phyloP scores from a whole-genome alignment of 495 filamentous ascomycete genomes.

The Hypoxylon fragiforme region DNA sequence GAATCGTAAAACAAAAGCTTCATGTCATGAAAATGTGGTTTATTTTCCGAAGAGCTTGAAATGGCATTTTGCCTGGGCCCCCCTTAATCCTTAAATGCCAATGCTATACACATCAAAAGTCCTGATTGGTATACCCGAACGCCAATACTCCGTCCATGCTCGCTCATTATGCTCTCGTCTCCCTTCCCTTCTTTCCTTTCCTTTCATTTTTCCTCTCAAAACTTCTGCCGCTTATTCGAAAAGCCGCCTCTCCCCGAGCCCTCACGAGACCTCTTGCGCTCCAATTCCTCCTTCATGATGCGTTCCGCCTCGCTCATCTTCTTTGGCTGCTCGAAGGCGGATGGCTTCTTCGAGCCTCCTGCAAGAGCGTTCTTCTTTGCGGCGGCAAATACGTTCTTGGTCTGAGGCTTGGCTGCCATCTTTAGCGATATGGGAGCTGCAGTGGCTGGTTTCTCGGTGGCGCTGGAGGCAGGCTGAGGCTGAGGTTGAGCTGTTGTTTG shows the following conservation, averaged over 20 bases:
- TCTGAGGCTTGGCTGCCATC: slow-evolving; percentile 58
- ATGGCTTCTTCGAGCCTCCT: slow-evolving; percentile 60
- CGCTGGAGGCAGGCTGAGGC: too few relatives aligned
- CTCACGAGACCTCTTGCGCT: slow-evolving; percentile 65
- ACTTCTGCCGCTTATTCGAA: slow-evolving; percentile 47
- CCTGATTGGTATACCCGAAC: too few relatives aligned
- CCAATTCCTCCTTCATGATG: slow-evolving; percentile 86
- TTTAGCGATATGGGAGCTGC: slow-evolving; percentile 56
- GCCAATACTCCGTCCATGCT: not conserved
- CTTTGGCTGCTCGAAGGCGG: slow-evolving; percentile 59
- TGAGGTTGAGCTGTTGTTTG: slow-evolving; percentile 7
- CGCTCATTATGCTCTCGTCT: slow-evolving; percentile 25
- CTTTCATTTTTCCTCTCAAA: too few relatives aligned
- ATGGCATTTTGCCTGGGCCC: not conserved
- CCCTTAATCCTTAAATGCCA: slow-evolving; percentile 2
- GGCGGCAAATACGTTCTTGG: slow-evolving; percentile 83
- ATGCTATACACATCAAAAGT: too few relatives aligned
- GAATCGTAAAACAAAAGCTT: too few relatives aligned
- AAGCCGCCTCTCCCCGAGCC: slow-evolving; percentile 39
- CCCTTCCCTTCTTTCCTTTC: slow-evolving; percentile 29
- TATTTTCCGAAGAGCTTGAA: too few relatives aligned
- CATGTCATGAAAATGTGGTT: too few relatives aligned
- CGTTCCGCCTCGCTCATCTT: slow-evolving; percentile 89
- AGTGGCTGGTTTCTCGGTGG: slow-evolving; percentile 8
- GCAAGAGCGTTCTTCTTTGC: slow-evolving; percentile 66